A percentile compares a stretch with the other conserved stretches of the same genome.
Evolutionary conservation across 208 protist species (phyloP).

Genomic region (Borovskyia barvae): DNA sequence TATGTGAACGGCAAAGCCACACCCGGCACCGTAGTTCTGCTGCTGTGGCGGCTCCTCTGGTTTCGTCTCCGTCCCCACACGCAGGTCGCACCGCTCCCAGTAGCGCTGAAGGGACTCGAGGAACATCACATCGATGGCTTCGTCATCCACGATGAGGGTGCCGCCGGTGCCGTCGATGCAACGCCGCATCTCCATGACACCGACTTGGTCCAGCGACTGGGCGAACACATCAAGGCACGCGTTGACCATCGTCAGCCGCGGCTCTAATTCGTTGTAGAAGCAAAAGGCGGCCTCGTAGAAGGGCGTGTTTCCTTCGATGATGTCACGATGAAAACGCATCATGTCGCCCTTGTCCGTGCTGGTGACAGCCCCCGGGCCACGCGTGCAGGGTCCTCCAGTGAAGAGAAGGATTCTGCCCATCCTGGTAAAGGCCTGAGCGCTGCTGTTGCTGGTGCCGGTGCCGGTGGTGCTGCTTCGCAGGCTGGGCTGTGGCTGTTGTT

Average conservation of each 20-base stretch:
- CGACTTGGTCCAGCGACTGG: slow-evolving; percentile 96
- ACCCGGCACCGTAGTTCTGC: slow-evolving; percentile 28
- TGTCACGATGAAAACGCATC: slow-evolving; percentile 97
- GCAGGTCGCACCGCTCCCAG: slow-evolving; percentile 69
- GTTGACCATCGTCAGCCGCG: slow-evolving; percentile 80
- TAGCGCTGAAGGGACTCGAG: slow-evolving; percentile 71
- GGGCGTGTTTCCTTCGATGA: slow-evolving; percentile 83
- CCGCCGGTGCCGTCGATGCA: slow-evolving; percentile 92
- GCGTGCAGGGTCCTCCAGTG: slow-evolving; percentile 94
- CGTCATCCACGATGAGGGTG: slow-evolving; percentile 94
- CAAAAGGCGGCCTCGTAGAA: slow-evolving; percentile 66
- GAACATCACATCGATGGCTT: slow-evolving; percentile 90
- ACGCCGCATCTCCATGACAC: slow-evolving; percentile 95
- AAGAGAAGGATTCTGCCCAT: slow-evolving; percentile 93
- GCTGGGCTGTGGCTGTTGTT: slow-evolving; percentile 6
- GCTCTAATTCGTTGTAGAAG: slow-evolving; percentile 93
- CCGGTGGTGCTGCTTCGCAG: slow-evolving; percentile 5
- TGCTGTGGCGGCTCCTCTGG: neutral
- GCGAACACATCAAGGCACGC: slow-evolving; percentile 97
- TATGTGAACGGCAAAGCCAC: slow-evolving; percentile 67
- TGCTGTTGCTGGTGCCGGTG: slow-evolving; percentile 1
- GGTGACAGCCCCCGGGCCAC: slow-evolving; percentile 92
- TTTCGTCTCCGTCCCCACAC: slow-evolving; percentile 1
- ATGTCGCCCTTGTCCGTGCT: slow-evolving; percentile 91
- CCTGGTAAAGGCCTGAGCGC: slow-evolving; percentile 1